phyloP scores from a whole-genome alignment of 352 stramenopile species.

The Aphanomyces stellatus region DNA sequence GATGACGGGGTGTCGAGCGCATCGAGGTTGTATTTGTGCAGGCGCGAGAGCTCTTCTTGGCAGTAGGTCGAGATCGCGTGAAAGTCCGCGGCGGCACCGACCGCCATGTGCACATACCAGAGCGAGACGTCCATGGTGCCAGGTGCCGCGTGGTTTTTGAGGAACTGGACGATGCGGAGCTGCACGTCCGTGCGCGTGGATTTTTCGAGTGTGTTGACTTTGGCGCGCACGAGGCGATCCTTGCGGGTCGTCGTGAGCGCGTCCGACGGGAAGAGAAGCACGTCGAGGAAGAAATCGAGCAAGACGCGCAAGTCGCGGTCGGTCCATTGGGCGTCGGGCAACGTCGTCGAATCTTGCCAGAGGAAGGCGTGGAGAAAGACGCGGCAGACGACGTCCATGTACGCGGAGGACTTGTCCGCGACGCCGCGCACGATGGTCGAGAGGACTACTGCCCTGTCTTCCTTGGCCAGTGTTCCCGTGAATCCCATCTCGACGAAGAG shows the following conservation, averaged over 20 bases:
- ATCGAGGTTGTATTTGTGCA: conserved; percentile 49
- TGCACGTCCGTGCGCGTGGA: conserved; percentile 54
- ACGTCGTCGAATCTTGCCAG: conserved; percentile 22
- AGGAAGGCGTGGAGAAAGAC: conserved; percentile 46
- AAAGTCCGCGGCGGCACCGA: conserved; percentile 47
- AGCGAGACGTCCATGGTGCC: conserved; percentile 27
- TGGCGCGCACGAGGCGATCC: conserved; percentile 41
- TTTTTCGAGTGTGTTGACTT: conserved; percentile 32
- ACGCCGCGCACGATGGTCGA: conserved; percentile 28
- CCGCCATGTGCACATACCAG: conserved; percentile 46
- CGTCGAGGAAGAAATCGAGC: conserved; percentile 63
- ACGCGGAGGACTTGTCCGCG: conserved; percentile 25
- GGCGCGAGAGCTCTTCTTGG: conserved; percentile 50
- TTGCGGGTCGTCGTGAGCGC: conserved; percentile 34
- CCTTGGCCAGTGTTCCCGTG: conserved; percentile 25
- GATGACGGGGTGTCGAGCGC: conserved; percentile 34
- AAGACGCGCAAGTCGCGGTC: conserved; percentile 32
- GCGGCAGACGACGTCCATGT: conserved; percentile 60
- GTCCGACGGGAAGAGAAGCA: conserved; percentile 42
- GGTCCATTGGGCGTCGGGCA: background rate
- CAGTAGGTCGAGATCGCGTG: conserved; percentile 60
- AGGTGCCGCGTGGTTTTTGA: conserved; percentile 29
- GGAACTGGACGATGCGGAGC: conserved; percentile 44
- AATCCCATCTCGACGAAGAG: conserved; percentile 79
- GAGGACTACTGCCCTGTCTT: conserved; percentile 39